A percentile compares a stretch with the other conserved stretches of the same genome.
Conservation (phyloP, 345 rosid species). For the Citrus reticulata region DNA sequence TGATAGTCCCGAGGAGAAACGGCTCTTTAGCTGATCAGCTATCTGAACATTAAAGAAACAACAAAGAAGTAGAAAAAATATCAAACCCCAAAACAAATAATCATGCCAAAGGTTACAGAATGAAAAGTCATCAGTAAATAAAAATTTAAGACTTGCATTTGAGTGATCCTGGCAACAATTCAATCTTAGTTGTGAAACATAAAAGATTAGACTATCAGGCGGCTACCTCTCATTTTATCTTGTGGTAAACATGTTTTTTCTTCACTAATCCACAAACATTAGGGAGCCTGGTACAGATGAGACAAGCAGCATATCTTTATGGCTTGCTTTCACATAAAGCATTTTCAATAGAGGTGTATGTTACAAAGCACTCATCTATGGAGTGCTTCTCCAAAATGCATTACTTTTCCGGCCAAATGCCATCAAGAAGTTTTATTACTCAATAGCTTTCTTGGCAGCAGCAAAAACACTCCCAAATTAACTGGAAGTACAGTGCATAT, state of each 20-base stretch:
- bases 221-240: too few relatives aligned
- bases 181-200: not conserved
- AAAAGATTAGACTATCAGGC: not conserved
- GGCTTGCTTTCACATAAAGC: not conserved
- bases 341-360: not conserved
- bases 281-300: not conserved
- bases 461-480: not conserved
- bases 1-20: constrained; percentile 80
- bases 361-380: not conserved
- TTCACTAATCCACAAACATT: too few relatives aligned
- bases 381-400: not conserved
- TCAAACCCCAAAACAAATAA: constrained; percentile 11
- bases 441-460: not conserved
- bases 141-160: not conserved
- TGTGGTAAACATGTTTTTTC: not conserved
- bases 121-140: not conserved
- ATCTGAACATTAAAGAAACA: constrained; percentile 47
- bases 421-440: not conserved
- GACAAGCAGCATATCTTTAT: not conserved
- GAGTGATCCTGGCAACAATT: not conserved
- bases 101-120: not conserved
- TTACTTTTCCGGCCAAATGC: not conserved
- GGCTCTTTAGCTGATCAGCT: constrained; percentile 92
- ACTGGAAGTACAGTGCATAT: not conserved
- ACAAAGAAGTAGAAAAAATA: not conserved